Base-by-base conservation (phyloP, 768 basidiomycete species). In the Lactarius quietus region DNA sequence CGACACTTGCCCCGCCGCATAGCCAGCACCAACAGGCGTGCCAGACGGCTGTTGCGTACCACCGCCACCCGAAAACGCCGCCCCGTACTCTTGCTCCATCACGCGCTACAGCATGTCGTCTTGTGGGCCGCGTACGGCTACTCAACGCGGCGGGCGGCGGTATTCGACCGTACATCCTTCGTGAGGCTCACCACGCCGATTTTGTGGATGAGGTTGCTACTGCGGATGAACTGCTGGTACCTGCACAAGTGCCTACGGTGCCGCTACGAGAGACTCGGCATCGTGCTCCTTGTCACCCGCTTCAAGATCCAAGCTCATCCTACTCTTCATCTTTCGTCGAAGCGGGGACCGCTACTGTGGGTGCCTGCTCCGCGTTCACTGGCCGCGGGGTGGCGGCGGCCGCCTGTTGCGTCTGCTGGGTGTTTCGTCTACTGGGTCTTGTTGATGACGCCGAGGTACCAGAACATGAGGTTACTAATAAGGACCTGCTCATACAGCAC, bases 371-470 rank as follows among this genome's bases (percentile, higher is more conserved):
- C 0, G 69, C 15, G 35, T 58, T 52, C 23, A 1, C 39, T 41
- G 28, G 58, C 29, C 23, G 62, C 69, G 23, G n/a, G n/a, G n/a
- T n/a, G n/a, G 72, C 33, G 43, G 6, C n/a, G 14, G 6, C 26
- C 10, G 48, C 72, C 74, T 33, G 74, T 56, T 15, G 78, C 73
- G 17, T 81, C 78, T 59, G 83, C 72, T 88, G 89, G n/a, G n/a
- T n/a, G n/a, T n/a, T n/a, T n/a, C n/a, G n/a, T n/a, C n/a, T n/a
- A n/a, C n/a, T n/a, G n/a, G 23, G 92, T 85, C 77, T 96, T 95
- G 77, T 98, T 97, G 78, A 98, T 98, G 70, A 98, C 88, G 15
- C 95, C 93, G 41, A 99, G 83, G 74, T 98, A 99, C 97, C 97
- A 99, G 82, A 99, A 98, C 93, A 96, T 97, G 72, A 94, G 79